These are phyloP conservation scores for Blastocystis sp. DNA, from an alignment of 352 stramenopile genomes.

Conservation along the genomic window DNA sequence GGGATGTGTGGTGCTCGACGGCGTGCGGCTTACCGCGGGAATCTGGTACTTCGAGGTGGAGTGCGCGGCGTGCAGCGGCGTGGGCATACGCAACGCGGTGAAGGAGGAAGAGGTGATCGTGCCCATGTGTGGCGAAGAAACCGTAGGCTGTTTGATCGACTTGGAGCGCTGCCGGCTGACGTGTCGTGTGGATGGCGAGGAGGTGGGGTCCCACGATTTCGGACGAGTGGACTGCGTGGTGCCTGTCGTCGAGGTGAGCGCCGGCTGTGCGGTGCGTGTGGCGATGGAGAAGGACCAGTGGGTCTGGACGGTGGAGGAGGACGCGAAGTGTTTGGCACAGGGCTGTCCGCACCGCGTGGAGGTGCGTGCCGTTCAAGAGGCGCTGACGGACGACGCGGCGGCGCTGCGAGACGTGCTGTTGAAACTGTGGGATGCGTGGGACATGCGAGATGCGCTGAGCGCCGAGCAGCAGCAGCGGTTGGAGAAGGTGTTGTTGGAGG, in stretches of 20 bases:
- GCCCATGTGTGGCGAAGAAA: neutral
- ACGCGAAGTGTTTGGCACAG: neutral
- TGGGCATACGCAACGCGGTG: neutral
- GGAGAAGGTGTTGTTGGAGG: neutral
- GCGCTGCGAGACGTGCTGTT: neutral
- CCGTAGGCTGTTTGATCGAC: neutral
- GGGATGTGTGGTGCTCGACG: neutral
- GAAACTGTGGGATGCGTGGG: neutral
- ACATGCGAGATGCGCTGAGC: neutral
- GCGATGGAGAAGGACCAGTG: neutral
- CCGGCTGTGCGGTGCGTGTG: neutral
- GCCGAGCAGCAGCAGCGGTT: neutral
- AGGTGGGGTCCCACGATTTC: neutral
- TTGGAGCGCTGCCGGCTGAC: neutral
- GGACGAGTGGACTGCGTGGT: neutral
- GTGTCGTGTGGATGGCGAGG: neutral
- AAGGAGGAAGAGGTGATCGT: neutral
- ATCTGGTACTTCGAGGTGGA: neutral
- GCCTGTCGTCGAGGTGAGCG: neutral
- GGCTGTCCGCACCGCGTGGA: neutral
- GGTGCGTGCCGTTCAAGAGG: neutral
- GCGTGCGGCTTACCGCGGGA: neutral
- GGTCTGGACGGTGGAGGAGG: neutral
- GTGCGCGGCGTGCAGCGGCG: neutral
- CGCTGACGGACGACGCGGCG: neutral